Evolutionary conservation across 2,329 filamentous ascomycete genomes (phyloP).

Genomic region (Bipolaris victoriae): DNA sequence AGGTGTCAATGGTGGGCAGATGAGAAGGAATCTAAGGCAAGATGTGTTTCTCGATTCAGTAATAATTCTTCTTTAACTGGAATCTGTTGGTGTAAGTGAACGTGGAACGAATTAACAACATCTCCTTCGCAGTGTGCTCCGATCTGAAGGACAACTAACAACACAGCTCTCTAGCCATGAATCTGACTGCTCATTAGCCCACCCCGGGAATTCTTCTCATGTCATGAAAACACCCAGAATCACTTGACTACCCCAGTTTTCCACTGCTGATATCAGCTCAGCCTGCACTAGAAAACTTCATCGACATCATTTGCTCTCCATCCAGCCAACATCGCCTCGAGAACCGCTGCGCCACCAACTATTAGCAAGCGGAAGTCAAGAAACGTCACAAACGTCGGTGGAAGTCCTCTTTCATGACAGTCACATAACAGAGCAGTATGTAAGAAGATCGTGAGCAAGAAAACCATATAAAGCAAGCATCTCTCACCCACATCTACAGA

Average conservation of each 20-base stretch:
- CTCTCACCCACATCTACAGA: not conserved
- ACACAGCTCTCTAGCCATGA: not conserved
- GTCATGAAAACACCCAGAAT: not conserved
- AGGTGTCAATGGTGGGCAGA: not conserved
- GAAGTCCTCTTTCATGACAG: not conserved
- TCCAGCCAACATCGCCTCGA: not conserved
- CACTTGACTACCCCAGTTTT: not conserved
- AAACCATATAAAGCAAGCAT: not conserved
- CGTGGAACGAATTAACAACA: not conserved
- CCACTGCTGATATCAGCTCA: not conserved
- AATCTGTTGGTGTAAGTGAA: not conserved
- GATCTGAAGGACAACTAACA: not conserved
- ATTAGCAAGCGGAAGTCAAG: not conserved
- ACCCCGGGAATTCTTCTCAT: not conserved
- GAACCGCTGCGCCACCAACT: not conserved
- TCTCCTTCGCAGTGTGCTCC: no score
- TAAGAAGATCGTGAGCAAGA: no score
- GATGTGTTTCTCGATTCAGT: not conserved
- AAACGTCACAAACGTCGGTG: no score
- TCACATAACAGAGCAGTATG: not conserved
- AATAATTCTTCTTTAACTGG: no score
- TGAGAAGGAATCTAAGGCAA: not conserved
- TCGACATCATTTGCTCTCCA: not conserved
- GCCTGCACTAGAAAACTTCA: not conserved
- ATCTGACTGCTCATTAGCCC: not conserved